A percentile compares a stretch with the other conserved stretches of the same genome.
These are phyloP conservation scores for Dendrobium officinale DNA, from an alignment of 106 monocot species.

Conservation along the genomic window DNA sequence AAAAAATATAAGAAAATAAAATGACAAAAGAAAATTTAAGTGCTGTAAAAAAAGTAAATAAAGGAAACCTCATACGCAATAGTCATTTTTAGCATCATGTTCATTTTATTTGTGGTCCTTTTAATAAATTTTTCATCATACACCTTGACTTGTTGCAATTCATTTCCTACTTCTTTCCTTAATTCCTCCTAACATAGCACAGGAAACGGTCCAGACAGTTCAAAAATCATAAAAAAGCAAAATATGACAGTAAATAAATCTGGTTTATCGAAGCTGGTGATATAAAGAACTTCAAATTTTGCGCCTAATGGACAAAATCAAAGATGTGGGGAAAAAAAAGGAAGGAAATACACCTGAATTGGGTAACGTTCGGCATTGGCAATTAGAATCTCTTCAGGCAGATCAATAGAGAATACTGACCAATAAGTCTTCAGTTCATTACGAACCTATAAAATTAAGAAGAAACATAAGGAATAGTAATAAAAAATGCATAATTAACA, in stretches of 20 bases:
- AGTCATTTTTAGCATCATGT: no score
- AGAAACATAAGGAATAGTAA: neutral
- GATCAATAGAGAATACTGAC: slow-evolving; percentile 44
- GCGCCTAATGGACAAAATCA: neutral
- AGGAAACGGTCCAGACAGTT: neutral
- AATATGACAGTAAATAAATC: neutral
- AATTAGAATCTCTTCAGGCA: slow-evolving; percentile 37
- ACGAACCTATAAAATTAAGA: slow-evolving; percentile 50
- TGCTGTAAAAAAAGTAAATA: no score
- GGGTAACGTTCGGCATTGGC: slow-evolving; percentile 13
- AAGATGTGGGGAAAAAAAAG: neutral
- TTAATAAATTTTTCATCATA: no score
- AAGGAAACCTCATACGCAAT: no score
- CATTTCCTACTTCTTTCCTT: no score
- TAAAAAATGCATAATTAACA: neutral
- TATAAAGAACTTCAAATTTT: neutral
- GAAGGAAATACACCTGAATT: slow-evolving; percentile 22
- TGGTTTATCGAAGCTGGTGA: neutral
- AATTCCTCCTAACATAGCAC: neutral
- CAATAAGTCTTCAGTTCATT: slow-evolving; percentile 65
- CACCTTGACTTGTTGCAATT: no score
- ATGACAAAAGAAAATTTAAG: no score
- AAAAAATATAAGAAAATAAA: no score
- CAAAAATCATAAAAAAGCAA: neutral
- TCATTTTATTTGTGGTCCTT: no score